These are phyloP conservation scores for Alternaria brassicae DNA, from an alignment of 2,329 filamentous ascomycete genomes.

Conservation along the genomic window DNA sequence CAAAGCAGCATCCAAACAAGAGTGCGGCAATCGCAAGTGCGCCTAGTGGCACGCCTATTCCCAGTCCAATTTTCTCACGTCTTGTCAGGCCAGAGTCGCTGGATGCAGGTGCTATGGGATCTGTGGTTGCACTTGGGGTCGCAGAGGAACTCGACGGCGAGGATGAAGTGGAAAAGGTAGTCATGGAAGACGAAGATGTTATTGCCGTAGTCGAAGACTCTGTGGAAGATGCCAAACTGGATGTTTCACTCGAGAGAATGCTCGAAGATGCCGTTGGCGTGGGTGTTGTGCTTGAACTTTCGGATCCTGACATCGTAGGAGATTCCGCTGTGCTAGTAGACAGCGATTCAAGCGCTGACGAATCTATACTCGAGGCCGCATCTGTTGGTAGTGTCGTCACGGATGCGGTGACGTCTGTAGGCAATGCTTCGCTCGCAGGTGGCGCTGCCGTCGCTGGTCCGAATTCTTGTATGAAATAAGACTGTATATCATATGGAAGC, in stretches of 20 bases:
- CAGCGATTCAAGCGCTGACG: not conserved
- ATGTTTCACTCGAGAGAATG: not conserved
- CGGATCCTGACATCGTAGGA: conserved; percentile 1
- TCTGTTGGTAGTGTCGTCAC: conserved; percentile 4
- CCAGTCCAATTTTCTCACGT: conserved; percentile 44
- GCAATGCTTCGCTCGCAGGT: conserved; percentile 10
- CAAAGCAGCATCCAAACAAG: conserved; percentile 34
- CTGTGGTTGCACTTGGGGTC: conserved; percentile 20
- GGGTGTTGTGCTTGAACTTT: not conserved
- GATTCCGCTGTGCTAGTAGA: conserved; percentile 11
- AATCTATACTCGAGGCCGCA: conserved; percentile 7
- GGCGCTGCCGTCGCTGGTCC: conserved; percentile 41
- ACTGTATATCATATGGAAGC: conserved; percentile 44
- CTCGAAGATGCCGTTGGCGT: conserved; percentile 5
- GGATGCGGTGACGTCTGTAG: conserved; percentile 10
- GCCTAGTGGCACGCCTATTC: conserved; percentile 60
- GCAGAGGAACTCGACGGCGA: conserved; percentile 8
- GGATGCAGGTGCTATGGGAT: conserved; percentile 25
- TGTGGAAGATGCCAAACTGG: not conserved
- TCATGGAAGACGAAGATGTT: not conserved
- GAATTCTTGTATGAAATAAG: conserved; percentile 43
- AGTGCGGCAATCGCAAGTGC: conserved; percentile 60
- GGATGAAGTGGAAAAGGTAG: conserved; percentile 2
- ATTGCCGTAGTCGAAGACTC: not conserved
- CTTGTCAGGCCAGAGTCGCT: conserved; percentile 30